Evolutionary conservation across 768 basidiomycete genomes (phyloP).

Genomic region (Lyophyllum shimeji): DNA sequence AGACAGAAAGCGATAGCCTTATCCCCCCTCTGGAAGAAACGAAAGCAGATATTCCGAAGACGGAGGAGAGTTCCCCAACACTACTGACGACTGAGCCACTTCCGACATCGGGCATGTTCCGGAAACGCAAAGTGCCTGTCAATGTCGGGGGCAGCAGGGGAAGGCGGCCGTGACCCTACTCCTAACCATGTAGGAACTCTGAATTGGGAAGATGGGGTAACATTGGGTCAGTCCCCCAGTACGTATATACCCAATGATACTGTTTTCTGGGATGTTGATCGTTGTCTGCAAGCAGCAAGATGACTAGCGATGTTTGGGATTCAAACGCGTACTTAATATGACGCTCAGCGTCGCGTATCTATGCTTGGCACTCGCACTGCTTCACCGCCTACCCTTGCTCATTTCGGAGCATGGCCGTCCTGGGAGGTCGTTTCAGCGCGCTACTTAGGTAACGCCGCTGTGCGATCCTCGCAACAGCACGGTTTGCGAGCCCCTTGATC

Average conservation of each 20-base stretch:
- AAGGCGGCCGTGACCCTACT: conserved; percentile 10
- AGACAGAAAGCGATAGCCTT: background rate
- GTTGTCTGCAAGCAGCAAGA: background rate
- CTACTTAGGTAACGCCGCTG: too few relatives aligned
- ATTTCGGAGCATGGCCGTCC: background rate
- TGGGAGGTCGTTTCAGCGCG: background rate
- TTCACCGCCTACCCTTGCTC: background rate
- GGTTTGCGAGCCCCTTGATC: too few relatives aligned
- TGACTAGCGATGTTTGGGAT: background rate
- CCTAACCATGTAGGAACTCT: background rate
- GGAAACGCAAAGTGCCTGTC: conserved; percentile 30
- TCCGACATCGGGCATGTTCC: conserved; percentile 23
- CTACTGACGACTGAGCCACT: background rate
- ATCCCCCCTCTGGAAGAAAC: background rate
- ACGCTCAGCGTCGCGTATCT: background rate
- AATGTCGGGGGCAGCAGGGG: conserved; percentile 19
- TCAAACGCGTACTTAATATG: background rate
- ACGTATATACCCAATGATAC: background rate
- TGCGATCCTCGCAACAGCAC: too few relatives aligned
- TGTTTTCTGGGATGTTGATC: background rate
- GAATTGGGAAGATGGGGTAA: background rate
- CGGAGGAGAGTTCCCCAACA: background rate
- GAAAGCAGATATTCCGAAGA: background rate
- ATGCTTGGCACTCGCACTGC: background rate
- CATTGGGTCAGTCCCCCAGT: background rate